A percentile compares a stretch with the other conserved stretches of the same genome.
phyloP scores from a whole-genome alignment of 176 grass and related monocot species.

The Saccharum officinarum region DNA sequence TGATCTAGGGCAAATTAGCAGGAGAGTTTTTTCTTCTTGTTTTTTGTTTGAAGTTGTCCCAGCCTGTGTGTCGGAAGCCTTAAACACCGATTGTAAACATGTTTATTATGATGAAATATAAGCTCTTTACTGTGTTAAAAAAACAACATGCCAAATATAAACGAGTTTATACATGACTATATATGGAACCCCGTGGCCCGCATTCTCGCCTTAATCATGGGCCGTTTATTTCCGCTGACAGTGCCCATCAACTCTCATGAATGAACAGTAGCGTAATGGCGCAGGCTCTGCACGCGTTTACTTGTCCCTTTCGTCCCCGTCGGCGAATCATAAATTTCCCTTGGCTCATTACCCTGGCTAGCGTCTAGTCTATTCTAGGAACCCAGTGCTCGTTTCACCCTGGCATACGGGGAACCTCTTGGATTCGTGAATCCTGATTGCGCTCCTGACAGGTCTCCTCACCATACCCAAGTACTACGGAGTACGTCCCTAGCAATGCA shows the following conservation, averaged over 20 bases:
- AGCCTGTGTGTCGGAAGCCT: no score
- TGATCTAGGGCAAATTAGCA: no score
- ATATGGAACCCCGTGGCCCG: no score
- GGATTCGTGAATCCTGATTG: background rate
- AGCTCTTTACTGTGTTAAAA: no score
- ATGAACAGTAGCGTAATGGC: background rate
- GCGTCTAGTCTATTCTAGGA: background rate
- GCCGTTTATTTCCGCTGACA: background rate
- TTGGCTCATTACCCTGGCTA: background rate
- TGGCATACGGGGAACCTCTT: background rate
- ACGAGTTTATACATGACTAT: no score
- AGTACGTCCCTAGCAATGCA: background rate
- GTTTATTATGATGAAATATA: no score
- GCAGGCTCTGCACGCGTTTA: background rate
- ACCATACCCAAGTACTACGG: background rate
- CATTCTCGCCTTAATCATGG: background rate
- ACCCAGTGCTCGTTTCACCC: background rate
- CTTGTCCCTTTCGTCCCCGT: conserved; percentile 4
- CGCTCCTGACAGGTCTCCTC: background rate
- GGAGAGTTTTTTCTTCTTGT: no score
- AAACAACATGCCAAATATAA: no score
- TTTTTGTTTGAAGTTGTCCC: no score
- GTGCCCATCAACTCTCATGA: background rate
- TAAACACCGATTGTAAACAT: no score
- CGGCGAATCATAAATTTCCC: conserved; percentile 12